Percentiles rank a stretch among this genome's conserved stretches.
Conservation (phyloP, 768 basidiomycete genomes). For the Suillus weaverae region DNA sequence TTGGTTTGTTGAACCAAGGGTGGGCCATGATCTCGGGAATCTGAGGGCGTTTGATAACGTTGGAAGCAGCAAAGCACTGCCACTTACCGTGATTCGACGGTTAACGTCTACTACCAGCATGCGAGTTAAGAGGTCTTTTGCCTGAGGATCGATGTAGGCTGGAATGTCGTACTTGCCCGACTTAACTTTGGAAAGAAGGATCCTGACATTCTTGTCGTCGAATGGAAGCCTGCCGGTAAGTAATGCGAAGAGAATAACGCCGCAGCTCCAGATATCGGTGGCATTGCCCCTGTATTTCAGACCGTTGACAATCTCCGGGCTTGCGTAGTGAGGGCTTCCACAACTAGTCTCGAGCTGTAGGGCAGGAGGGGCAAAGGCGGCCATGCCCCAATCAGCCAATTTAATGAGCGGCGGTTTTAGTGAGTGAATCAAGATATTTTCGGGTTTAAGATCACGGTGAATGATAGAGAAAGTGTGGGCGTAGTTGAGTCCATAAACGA, state of each 20-base stretch:
- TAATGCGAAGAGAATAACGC: slow-evolving; percentile 89
- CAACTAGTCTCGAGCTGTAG: slow-evolving; percentile 91
- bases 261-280: slow-evolving; percentile 96
- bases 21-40: slow-evolving; percentile 84
- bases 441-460: slow-evolving; percentile 97
- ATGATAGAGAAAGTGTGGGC: slow-evolving; percentile 97
- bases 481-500: slow-evolving; percentile 93
- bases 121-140: slow-evolving; percentile 76
- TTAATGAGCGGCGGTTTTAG: slow-evolving; percentile 83
- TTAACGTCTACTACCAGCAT: slow-evolving; percentile 90
- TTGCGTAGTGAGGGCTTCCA: slow-evolving; percentile 95
- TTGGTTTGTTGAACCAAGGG: slow-evolving; percentile 71
- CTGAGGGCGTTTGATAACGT: slow-evolving; percentile 38
- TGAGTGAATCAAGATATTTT: slow-evolving; percentile 91
- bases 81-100: slow-evolving; percentile 73
- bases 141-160: slow-evolving; percentile 73
- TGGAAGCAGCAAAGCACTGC: slow-evolving; percentile 6
- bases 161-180: slow-evolving; percentile 85
- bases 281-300: slow-evolving; percentile 85
- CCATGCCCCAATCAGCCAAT: slow-evolving; percentile 99
- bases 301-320: slow-evolving; percentile 94
- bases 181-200: slow-evolving; percentile 83
- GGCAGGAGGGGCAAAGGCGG: slow-evolving; percentile 86
- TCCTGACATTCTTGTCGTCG: slow-evolving; percentile 84
- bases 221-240: slow-evolving; percentile 91